Evolutionary conservation across 1,139 yeast species (phyloP), one percentile per base, ranked within the genome.

Genomic region (Blastobotrys proliferans): DNA sequence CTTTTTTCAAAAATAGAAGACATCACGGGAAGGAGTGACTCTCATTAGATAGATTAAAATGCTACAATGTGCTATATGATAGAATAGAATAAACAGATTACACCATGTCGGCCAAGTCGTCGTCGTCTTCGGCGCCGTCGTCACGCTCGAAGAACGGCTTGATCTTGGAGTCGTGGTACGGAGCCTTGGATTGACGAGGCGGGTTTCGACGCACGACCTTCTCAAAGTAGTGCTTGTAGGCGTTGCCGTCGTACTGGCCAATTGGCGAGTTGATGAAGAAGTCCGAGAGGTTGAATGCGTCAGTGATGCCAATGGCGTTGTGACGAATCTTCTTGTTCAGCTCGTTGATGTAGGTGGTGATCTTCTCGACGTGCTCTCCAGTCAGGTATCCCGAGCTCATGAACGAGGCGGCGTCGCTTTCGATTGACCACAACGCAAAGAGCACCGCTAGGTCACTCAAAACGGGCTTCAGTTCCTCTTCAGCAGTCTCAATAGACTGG

Each of bases 201-300:
- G 72, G 70, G 51, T 66, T 67, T 37, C 56, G 57, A 33, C 61
- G 57, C 41, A 55, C 57, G 24, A 68, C 71, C 56, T 67, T 67
- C 40, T 58, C 59, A 50, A 67, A 67, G 56, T 87, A 88, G 65
- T 85, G 79, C 62, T 81, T 81, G 69, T 88, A 90, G 45, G 86
- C 80, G 62, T 88, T 83, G 52, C 97, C 97, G 58, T 86, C 81
- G 65, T 76, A 83, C 56, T 73, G 74, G 50, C 97, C 97, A 51
- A 90, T 75, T 24, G 95, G 81, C 1, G 96, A 78, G 67, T 88
- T 86, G 62, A 90, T 75, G 67, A 83, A 76, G 69, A 77, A 84
- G 66, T 90, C 97, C 27, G 90, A 78, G 59, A 83, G 74, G 67
- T 83, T 81, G 75, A 90, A 90, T 6, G 95, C 76, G 66, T 90